These are phyloP conservation scores for Clonostachys rosea DNA, from an alignment of 2,329 filamentous ascomycete species.

Conservation along the genomic window DNA sequence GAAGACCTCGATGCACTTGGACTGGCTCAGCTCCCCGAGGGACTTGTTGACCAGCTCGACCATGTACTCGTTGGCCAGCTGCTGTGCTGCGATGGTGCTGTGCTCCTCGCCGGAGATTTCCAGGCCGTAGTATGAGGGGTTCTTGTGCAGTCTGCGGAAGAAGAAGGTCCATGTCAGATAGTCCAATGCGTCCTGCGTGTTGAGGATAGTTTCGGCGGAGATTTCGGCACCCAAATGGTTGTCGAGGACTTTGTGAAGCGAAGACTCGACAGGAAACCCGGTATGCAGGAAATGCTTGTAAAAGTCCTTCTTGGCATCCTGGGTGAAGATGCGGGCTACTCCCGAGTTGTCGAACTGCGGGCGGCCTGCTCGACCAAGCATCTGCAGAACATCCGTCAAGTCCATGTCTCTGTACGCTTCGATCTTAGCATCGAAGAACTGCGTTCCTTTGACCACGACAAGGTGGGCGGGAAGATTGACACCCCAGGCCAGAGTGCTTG, in stretches of 20 bases:
- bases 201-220: conserved; percentile 85
- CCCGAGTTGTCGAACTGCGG: conserved; percentile 96
- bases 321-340: conserved; percentile 94
- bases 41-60: conserved; percentile 87
- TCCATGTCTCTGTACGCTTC: conserved; percentile 99
- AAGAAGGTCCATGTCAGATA: conserved; percentile 99
- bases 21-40: conserved; percentile 74
- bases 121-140: conserved; percentile 95
- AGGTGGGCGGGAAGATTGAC: conserved; percentile 96
- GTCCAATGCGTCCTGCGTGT: conserved; percentile 95
- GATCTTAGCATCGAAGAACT: conserved; percentile 96
- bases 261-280: conserved; percentile 95
- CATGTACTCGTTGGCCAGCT: conserved; percentile 91
- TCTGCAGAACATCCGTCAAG: conserved; percentile 93
- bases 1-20: conserved; percentile 77
- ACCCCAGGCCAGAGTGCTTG: conserved; percentile 95
- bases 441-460: conserved; percentile 96
- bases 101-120: conserved; percentile 92
- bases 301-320: conserved; percentile 96
- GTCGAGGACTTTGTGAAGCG: conserved; percentile 91
- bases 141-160: conserved; percentile 95
- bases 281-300: conserved; percentile 99
- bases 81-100: conserved; percentile 79
- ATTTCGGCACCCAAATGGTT: conserved; percentile 96
- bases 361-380: conserved; percentile 91